Percentiles rank a stretch among this genome's conserved stretches.
Evolutionary conservation across 2,329 filamentous ascomycete genomes (phyloP).

Genomic region (Hypoxylon sp.): DNA sequence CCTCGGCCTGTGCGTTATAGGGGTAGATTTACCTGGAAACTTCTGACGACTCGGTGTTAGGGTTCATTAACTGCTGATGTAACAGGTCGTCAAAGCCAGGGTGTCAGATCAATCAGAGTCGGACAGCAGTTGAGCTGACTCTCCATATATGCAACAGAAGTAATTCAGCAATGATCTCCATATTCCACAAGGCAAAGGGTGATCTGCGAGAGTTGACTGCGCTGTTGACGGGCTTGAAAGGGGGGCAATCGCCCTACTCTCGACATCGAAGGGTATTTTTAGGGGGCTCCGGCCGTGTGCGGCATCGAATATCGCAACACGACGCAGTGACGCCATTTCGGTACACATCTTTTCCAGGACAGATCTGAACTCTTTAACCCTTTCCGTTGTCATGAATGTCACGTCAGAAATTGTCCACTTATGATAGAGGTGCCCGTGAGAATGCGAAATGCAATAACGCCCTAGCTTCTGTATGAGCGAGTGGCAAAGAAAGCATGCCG

Average conservation of each 20-base stretch:
- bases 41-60: not conserved
- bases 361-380: not conserved
- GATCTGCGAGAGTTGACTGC: not conserved
- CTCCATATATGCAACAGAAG: too few species aligned
- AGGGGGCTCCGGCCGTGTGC: too few species aligned
- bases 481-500: not conserved
- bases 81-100: too few species aligned
- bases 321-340: not conserved
- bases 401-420: not conserved
- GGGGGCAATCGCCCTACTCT: not conserved
- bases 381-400: not conserved
- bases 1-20: not conserved
- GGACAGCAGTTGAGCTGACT: too few species aligned
- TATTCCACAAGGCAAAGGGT: not conserved
- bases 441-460: not conserved
- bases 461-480: not conserved
- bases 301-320: too few species aligned
- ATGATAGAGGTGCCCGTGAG: not conserved
- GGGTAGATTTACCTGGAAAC: not conserved
- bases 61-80: too few species aligned
- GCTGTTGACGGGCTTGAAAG: not conserved
- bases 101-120: too few species aligned
- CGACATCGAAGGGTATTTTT: not conserved
- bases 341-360: not conserved
- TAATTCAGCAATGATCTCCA: too few species aligned